phyloP scores from a whole-genome alignment of 768 basidiomycete species.

The Tylopilus sp. region DNA sequence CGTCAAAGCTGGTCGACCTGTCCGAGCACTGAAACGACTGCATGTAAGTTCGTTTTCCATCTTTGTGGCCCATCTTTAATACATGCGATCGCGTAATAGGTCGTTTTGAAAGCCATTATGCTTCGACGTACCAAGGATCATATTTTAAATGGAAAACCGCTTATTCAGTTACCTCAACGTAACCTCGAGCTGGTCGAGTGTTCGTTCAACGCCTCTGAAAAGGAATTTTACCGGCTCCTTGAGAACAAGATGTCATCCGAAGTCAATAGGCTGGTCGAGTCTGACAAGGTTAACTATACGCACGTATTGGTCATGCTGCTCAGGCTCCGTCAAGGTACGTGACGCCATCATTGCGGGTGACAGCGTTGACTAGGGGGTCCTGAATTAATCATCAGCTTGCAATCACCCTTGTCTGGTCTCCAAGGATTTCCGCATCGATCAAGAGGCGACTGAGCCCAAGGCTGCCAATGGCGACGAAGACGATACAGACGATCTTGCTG shows the following conservation, averaged over 20 bases:
- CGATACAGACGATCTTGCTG: constrained; percentile 72
- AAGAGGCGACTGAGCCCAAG: constrained; percentile 72
- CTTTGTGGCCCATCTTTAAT: background rate
- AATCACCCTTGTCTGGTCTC: constrained; percentile 84
- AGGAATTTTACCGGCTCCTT: constrained; percentile 72
- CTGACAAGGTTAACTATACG: constrained; percentile 58
- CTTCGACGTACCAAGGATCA: constrained; percentile 81
- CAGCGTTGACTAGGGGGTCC: background rate
- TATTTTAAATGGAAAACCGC: constrained; percentile 68
- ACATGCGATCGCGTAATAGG: constrained; percentile 35
- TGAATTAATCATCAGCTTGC: constrained; percentile 56
- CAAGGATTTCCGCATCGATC: constrained; percentile 69
- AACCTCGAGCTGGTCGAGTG: constrained; percentile 70
- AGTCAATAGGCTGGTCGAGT: constrained; percentile 64
- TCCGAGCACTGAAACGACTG: constrained; percentile 76
- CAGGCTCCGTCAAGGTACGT: constrained; percentile 82
- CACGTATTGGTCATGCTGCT: constrained; percentile 69
- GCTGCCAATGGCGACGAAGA: constrained; percentile 48
- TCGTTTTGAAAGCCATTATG: constrained; percentile 85
- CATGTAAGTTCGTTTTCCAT: constrained; percentile 45
- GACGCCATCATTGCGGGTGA: background rate
- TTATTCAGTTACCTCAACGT: constrained; percentile 78
- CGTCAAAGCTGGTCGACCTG: constrained; percentile 62
- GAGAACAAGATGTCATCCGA: constrained; percentile 62
- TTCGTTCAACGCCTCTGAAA: constrained; percentile 72